Evolutionary conservation across 164 flowering plant genomes (phyloP), one percentile per base, ranked within the genome.

Genomic region (Aristolochia fimbriata): DNA sequence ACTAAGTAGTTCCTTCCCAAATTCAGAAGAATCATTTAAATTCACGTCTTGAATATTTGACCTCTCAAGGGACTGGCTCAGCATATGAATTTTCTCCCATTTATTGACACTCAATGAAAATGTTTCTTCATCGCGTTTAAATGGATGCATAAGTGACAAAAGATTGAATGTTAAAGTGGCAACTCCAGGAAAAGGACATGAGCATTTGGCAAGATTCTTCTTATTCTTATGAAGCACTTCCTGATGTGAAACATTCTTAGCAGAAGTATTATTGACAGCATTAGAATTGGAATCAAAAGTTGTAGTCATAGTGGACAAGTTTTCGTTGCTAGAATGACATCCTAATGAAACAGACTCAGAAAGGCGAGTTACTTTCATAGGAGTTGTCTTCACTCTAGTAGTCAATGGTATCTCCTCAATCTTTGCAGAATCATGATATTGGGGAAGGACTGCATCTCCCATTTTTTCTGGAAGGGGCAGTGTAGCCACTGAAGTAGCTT

Each of bases 171-270:
- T 73, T 52, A 94, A 64, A 62, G 83, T 62, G 22, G 85, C 84
- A 69, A 91, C 74, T 58, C 96, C 97, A 65, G 96, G 95, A 62
- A 80, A 81, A 21, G 95, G 93, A 63, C 86, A 80, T 61, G 80
- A 82, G 73, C 88, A 80, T 63, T 74, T 81, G 47, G 91, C 68
- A 41, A 82, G 76, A 70, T 73, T 77, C 63, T 67, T 68, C 64
- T 65, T 71, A 51, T 66, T 70, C 63, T 65, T 73, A 50, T 33
- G 78, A 68, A 65, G 58, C 53, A 31, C 41, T 46, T 57, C 49
- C 22, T 53, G 41, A 25, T 59, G 55, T 48, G 65, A 23, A 51
- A 50, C 20, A 50, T 41, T 55, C 56, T 66, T 75, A n/a, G 51
- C 62, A 47, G 71, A 66, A 60, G 23, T 45, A 6, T 31, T 15